Evolutionary conservation across 2,329 filamentous ascomycete species (phyloP).

Genomic region (Aureobasidium sp.): DNA sequence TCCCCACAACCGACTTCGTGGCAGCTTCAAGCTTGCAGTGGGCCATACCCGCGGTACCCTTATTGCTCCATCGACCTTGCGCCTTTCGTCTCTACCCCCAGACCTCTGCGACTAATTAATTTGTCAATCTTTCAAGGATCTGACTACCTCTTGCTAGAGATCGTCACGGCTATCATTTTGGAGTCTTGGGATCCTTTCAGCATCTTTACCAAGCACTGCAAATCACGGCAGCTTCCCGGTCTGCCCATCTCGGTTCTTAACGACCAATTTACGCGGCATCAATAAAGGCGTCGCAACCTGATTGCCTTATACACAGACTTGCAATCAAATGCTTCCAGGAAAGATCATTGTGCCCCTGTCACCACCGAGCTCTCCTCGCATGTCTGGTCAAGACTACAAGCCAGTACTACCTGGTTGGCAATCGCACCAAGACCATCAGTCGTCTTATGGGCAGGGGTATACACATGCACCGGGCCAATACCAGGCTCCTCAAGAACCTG

Average conservation of each 20-base stretch:
- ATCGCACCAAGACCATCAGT: constrained; percentile 23
- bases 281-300: neutral
- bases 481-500: constrained; percentile 5
- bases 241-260: neutral
- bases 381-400: constrained; percentile 39
- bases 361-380: constrained; percentile 42
- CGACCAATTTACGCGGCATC: constrained; percentile 6
- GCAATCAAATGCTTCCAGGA: constrained; percentile 30
- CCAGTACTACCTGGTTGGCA: constrained; percentile 37
- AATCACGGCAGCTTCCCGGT: constrained; percentile 6
- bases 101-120: constrained; percentile 1
- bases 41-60: constrained; percentile 8
- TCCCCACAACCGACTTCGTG: constrained; percentile 5
- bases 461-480: neutral
- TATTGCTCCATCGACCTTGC: constrained; percentile 10
- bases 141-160: neutral
- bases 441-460: constrained; percentile 15
- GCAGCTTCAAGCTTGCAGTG: constrained; percentile 7
- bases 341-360: constrained; percentile 39
- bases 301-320: constrained; percentile 2
- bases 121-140: constrained; percentile 6
- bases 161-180: neutral
- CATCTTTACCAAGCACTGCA: constrained; percentile 5
- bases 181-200: neutral
- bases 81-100: neutral